Percentiles rank a stretch among this genome's conserved stretches.
Conservation (phyloP, 192 early-diverging fungal genomes). For the Entomortierella lignicola region DNA sequence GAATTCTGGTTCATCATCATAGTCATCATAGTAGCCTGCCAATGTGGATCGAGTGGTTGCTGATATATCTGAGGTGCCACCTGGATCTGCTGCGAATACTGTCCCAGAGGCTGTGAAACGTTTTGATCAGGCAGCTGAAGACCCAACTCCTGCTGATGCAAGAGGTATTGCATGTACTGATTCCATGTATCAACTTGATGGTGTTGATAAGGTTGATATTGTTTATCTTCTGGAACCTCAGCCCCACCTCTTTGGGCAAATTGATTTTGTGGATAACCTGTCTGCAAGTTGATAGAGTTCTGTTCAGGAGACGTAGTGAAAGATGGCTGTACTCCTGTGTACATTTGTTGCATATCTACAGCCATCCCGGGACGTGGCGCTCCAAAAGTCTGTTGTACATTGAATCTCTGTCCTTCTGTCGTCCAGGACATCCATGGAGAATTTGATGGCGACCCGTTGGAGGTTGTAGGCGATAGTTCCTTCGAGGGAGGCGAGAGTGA, state of each 20-base stretch:
- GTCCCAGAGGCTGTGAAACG: background rate
- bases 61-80: background rate
- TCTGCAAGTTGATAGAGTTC: background rate
- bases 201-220: background rate
- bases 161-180: constrained; percentile 39
- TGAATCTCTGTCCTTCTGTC: background rate
- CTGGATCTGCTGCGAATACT: constrained; percentile 2
- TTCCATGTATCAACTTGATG: constrained; percentile 19
- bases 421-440: constrained; percentile 36
- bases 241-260: background rate
- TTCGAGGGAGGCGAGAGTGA: constrained; percentile 19
- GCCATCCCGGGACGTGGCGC: background rate
- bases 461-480: constrained; percentile 13
- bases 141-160: constrained; percentile 13
- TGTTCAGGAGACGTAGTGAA: too few relatives aligned
- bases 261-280: background rate
- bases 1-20: constrained; percentile 45
- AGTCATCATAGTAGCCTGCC: constrained; percentile 50
- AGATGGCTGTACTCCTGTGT: background rate
- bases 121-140: background rate
- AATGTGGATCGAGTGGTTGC: constrained; percentile 24
- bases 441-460: constrained; percentile 15
- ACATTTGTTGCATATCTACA: background rate
- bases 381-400: background rate
- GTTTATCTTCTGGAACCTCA: background rate